A percentile compares a stretch with the other conserved stretches of the same genome.
Evolutionary conservation across 176 grass and related monocot genomes (phyloP).

Genomic region (Aegilops longissima): DNA sequence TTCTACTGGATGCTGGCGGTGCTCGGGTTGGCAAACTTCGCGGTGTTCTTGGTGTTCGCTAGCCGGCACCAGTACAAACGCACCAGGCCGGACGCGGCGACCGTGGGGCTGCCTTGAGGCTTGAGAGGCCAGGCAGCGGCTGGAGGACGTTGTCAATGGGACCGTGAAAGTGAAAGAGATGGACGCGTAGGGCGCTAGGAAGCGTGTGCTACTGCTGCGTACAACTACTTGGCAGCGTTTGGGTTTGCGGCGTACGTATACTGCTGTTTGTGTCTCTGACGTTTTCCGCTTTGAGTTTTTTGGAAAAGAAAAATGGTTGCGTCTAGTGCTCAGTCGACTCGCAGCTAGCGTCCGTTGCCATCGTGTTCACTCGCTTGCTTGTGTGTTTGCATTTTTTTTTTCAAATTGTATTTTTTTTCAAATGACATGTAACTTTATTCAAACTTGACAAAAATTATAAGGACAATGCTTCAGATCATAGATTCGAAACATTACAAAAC

Average conservation of each 20-base stretch:
- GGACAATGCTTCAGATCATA: too few relatives aligned
- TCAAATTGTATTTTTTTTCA: too few relatives aligned
- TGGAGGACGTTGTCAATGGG: neutral
- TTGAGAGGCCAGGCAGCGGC: neutral
- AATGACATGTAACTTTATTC: too few relatives aligned
- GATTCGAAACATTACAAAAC: too few relatives aligned
- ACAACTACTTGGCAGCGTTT: neutral
- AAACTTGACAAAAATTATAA: too few relatives aligned
- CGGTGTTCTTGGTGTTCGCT: slow-evolving; percentile 41
- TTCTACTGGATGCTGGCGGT: slow-evolving; percentile 70
- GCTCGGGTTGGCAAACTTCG: slow-evolving; percentile 47
- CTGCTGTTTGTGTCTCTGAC: neutral
- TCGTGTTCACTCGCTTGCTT: too few relatives aligned
- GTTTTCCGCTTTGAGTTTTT: too few relatives aligned
- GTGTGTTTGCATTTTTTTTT: too few relatives aligned
- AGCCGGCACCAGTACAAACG: slow-evolving; percentile 44
- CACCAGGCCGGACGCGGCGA: neutral
- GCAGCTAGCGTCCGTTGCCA: too few relatives aligned
- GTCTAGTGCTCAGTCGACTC: too few relatives aligned
- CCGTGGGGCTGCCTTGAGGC: neutral
- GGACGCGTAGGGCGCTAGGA: neutral
- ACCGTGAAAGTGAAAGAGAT: neutral
- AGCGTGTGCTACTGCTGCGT: neutral
- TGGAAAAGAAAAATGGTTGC: too few relatives aligned
- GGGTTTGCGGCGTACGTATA: neutral